phyloP scores from a whole-genome alignment of 2,329 filamentous ascomycete species.

The Pseudopithomyces maydicus region DNA sequence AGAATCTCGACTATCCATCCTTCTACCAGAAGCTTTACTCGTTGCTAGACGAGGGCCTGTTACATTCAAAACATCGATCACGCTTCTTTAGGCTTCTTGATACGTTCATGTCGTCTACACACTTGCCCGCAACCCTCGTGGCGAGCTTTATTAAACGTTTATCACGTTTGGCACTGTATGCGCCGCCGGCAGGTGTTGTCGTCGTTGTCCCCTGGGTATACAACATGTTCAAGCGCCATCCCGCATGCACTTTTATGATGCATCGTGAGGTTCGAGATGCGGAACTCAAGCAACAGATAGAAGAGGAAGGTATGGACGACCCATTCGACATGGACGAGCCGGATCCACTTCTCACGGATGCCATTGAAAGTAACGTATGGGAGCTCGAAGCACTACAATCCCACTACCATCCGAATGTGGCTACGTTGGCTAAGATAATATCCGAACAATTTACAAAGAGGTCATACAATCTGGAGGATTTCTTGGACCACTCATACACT shows the following conservation, averaged over 20 bases:
- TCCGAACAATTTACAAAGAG: conserved; percentile 97
- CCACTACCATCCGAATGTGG: conserved; percentile 97
- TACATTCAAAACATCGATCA: conserved; percentile 94
- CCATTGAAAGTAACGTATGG: conserved; percentile 94
- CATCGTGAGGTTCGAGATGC: conserved; percentile 72
- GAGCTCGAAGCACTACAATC: conserved; percentile 88
- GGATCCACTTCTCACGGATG: conserved; percentile 83
- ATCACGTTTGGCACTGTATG: conserved; percentile 80
- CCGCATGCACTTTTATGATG: conserved; percentile 93
- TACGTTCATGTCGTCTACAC: conserved; percentile 86
- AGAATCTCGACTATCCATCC: conserved; percentile 92
- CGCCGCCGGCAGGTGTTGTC: conserved; percentile 87
- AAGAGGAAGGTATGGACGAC: conserved; percentile 69
- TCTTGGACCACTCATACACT: conserved; percentile 90
- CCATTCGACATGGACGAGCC: conserved; percentile 76
- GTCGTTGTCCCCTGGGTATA: conserved; percentile 92
- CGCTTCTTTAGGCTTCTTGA: conserved; percentile 92
- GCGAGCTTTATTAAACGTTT: conserved; percentile 97
- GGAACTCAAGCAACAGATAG: conserved; percentile 63
- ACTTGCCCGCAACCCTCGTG: conserved; percentile 87
- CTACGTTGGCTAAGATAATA: conserved; percentile 89
- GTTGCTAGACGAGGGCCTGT: conserved; percentile 79
- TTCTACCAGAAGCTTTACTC: conserved; percentile 97
- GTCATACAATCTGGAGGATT: conserved; percentile 94
- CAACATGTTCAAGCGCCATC: conserved; percentile 89